Evolutionary conservation across 169 alveolate species (phyloP), one percentile per base, ranked within the genome.

Genomic region (Eimeria necatrix): DNA sequence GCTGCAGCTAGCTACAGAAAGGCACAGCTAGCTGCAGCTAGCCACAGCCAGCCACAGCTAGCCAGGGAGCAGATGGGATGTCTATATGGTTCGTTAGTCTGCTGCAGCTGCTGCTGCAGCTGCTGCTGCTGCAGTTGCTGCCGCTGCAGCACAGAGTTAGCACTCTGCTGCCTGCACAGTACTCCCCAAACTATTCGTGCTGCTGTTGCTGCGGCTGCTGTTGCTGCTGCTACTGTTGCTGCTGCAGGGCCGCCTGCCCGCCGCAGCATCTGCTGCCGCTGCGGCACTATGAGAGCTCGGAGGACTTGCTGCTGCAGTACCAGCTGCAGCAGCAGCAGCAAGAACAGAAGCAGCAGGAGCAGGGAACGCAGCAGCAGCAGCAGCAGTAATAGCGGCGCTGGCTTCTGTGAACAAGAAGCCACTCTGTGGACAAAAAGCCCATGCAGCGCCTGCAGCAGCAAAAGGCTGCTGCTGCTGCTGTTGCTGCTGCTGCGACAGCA

Each of bases 241-340:
- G 68, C 68, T 76, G 87, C 87, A 76, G 87, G 12, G 87, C 87
- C n/a, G 46, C 64, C 32, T 76, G 87, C 87, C 64, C 87, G 26
- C 64, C 59, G 64, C 87, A 76, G 59, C 46, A n/a, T 12, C 20
- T 76, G 87, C 87, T 76, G 87, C 87, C 87, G 4, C 87, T 76
- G 9, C 87, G 87, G 26, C 87, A 76, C 87, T 76, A 9, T 76
- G 87, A 76, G 26, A 76, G 87, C 26, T 76, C 87, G 24, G 87
- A 76, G 87, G 87, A 76, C 5, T 22, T 76, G 87, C 87, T 76
- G 46, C 87, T 76, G 61, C 64, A 76, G 61, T 76, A 76, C 87
- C 14, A 76, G 24, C 24, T 76, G 64, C 87, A 76, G 61, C 87
- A 76, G 59, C 87, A 76, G 87, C 87, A 76, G 61, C 87, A 76